phyloP scores from a whole-genome alignment of 2,329 filamentous ascomycete genomes.

The Colletotrichum scovillei region DNA sequence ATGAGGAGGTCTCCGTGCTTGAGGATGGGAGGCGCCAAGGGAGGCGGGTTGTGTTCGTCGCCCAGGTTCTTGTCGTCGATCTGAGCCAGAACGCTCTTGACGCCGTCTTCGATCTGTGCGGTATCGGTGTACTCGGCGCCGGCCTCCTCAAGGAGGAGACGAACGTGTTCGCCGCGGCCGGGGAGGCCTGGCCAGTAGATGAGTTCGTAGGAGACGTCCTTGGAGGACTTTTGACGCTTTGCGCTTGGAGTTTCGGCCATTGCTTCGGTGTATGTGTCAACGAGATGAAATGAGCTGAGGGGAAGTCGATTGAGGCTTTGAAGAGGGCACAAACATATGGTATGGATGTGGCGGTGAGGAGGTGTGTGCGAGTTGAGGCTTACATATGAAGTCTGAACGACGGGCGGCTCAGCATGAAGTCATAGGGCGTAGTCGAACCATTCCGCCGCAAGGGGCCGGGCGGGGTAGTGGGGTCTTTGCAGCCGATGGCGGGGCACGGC shows the following conservation, averaged over 20 bases:
- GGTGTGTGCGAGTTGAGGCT: neutral
- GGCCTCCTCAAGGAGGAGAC: constrained; percentile 77
- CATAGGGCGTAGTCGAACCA: constrained; percentile 13
- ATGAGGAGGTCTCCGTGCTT: constrained; percentile 71
- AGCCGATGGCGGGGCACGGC: constrained; percentile 29
- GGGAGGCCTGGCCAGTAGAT: constrained; percentile 80
- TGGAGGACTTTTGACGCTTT: constrained; percentile 47
- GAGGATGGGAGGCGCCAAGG: constrained; percentile 75
- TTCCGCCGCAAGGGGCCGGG: constrained; percentile 10
- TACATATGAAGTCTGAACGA: neutral
- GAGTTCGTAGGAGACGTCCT: constrained; percentile 68
- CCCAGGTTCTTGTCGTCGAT: constrained; percentile 58
- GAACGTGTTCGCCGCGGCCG: constrained; percentile 80
- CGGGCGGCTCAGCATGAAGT: constrained; percentile 24
- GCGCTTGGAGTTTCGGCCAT: constrained; percentile 36
- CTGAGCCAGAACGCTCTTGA: constrained; percentile 59
- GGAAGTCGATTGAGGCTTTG: neutral
- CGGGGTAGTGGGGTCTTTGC: constrained; percentile 21
- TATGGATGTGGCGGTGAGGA: neutral
- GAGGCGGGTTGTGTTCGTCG: constrained; percentile 70
- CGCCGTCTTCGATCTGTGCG: constrained; percentile 58
- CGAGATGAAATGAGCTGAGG: neutral
- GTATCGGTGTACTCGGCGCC: constrained; percentile 73
- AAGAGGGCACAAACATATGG: neutral
- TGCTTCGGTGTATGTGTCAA: neutral